These are phyloP conservation scores for Dalbergia cultrata DNA, from an alignment of 306 rosid species.

Conservation along the genomic window DNA sequence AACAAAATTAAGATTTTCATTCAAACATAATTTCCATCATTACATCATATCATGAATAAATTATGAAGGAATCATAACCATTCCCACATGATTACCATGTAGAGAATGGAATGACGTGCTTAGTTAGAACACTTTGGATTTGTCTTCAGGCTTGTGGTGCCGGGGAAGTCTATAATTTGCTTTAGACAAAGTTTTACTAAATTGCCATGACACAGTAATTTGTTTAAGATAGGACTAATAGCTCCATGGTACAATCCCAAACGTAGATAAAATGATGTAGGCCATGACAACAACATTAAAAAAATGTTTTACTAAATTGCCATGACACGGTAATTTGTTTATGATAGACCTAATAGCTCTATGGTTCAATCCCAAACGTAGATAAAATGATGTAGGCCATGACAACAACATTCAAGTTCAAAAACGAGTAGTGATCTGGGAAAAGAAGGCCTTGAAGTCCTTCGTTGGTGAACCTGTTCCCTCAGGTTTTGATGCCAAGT, in stretches of 20 bases:
- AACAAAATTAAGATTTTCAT: no score
- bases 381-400: neutral
- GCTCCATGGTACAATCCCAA: conserved; percentile 7
- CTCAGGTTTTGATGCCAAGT: conserved; percentile 86
- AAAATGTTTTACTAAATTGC: conserved; percentile 3
- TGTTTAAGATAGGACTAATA: conserved; percentile 23
- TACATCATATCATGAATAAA: neutral
- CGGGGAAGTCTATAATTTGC: conserved; percentile 32
- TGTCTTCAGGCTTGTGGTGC: neutral
- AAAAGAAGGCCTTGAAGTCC: conserved; percentile 84
- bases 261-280: conserved; percentile 9
- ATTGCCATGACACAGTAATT: conserved; percentile 25
- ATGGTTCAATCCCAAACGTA: conserved; percentile 16
- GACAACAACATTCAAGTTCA: conserved; percentile 46
- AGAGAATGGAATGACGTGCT: neutral
- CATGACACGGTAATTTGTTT: conserved; percentile 26
- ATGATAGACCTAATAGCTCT: neutral
- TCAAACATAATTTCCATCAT: neutral
- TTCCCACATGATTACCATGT: neutral
- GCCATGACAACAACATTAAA: neutral
- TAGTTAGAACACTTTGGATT: conserved; percentile 8
- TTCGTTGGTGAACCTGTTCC: conserved; percentile 75
- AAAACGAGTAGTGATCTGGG: conserved; percentile 72
- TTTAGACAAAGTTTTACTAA: neutral
- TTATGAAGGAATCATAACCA: neutral